Conservation (phyloP, 148 eudicot genomes). For the Rhododendron simsii region DNA sequence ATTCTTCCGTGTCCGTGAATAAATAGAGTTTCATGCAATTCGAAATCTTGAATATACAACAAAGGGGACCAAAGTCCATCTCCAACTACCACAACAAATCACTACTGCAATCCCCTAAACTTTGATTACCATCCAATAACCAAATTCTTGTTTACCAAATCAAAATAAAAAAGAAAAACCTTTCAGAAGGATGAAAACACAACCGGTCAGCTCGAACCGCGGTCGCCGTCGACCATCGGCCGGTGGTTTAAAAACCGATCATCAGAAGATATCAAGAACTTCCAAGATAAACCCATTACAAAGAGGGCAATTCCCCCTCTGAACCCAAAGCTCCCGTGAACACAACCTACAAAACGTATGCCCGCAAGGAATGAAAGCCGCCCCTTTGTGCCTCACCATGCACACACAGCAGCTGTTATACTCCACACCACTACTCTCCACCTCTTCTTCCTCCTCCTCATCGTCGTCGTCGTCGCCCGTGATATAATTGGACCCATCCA, state of each 20-base stretch:
- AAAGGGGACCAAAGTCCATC: background rate
- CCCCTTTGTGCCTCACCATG: slow-evolving; percentile 79
- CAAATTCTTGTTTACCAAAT: background rate
- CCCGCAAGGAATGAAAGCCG: slow-evolving; percentile 78
- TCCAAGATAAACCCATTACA: slow-evolving; percentile 78
- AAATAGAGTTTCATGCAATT: background rate
- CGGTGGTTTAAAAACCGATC: background rate
- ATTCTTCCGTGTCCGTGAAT: too few relatives aligned
- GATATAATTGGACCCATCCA: slow-evolving; percentile 46
- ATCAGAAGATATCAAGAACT: slow-evolving; percentile 76
- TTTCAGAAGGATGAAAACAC: background rate
- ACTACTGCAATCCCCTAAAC: background rate
- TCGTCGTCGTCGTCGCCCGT: slow-evolving; percentile 40
- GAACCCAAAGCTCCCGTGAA: slow-evolving; percentile 73
- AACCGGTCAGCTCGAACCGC: background rate
- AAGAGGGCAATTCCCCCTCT: slow-evolving; percentile 74
- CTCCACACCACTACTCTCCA: slow-evolving; percentile 22
- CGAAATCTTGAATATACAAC: background rate
- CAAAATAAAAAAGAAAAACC: background rate
- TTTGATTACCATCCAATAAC: background rate
- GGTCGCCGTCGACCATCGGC: background rate
- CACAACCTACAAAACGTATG: slow-evolving; percentile 87
- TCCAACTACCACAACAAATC: slow-evolving; percentile 1
- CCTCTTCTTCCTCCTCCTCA: slow-evolving; percentile 53
- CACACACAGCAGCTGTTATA: slow-evolving; percentile 60